Evolutionary conservation across 805 yeast species (phyloP), one percentile per base, ranked within the genome.

Genomic region (Kodamaea hsintzibuensis): DNA sequence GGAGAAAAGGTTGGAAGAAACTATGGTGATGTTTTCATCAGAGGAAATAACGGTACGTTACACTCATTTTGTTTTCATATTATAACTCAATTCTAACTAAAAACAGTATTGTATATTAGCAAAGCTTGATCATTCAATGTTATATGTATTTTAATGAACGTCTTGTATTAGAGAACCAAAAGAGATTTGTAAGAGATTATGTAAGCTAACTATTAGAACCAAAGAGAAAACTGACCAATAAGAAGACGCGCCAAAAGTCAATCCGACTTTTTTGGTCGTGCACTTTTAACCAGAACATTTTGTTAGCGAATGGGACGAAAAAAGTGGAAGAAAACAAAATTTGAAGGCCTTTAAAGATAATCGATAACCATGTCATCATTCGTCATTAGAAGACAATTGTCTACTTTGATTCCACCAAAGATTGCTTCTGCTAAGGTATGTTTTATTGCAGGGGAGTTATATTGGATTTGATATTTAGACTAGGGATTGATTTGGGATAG

Each of bases 361-460:
- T 40, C 44, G 25, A 46, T 46, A 50, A 49, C 40, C 55, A 90
- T 89, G 96, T 88, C 95, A 69, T 88, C 85, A 80, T 81, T 85
- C 80, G 81, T 91, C 76, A 81, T 85, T 69, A 92, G 89, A 86
- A 92, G 99, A 80, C 87, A 87, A 66, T 83, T 93, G 74, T 91
- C 98, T 62, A 88, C 98, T 68, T 82, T 93, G 80, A 92, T 93
- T 71, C 99, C 99, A 66, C 99, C 99, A 74, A 93, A 93, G 93
- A 86, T 93, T 70, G 98, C 97, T 54, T 91, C 98, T 59, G 95
- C 97, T 47, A 83, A 86, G 77, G 93, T 88, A 51, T 33, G 54
- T 51, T 38, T 17, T 7, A 14, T 35, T 22, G 6, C 6, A 47
- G 19, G 12, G 14, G 33, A 37, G 43, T n/a, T n/a, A 35, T 7